A percentile compares a stretch with the other conserved stretches of the same genome.
phyloP scores from a whole-genome alignment of 306 rosid species.

The Nissolia schottii region DNA sequence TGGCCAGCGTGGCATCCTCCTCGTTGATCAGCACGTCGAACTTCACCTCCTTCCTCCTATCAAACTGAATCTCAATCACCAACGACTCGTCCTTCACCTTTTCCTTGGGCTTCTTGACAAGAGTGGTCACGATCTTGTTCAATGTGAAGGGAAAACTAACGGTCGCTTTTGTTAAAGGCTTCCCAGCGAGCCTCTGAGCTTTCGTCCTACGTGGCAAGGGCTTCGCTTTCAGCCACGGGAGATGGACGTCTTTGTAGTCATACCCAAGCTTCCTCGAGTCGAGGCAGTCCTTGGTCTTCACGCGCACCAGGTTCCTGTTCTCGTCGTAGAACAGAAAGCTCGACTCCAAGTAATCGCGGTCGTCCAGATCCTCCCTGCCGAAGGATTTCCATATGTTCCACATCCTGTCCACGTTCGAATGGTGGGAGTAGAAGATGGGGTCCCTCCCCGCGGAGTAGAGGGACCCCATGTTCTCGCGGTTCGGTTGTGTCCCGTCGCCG shows the following conservation, averaged over 20 bases:
- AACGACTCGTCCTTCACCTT: constrained; percentile 39
- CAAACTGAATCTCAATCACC: constrained; percentile 48
- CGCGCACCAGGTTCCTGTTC: constrained; percentile 47
- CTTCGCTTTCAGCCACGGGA: constrained; percentile 44
- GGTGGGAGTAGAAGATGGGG: constrained; percentile 64
- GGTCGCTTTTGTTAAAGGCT: background rate
- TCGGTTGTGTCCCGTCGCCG: constrained; percentile 44
- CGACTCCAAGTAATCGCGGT: constrained; percentile 48
- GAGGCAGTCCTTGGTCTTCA: constrained; percentile 44
- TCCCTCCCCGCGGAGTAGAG: constrained; percentile 70
- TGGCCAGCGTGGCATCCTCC: constrained; percentile 41
- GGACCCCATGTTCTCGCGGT: constrained; percentile 57
- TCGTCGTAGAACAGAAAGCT: constrained; percentile 62
- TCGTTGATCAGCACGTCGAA: constrained; percentile 68
- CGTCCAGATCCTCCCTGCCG: constrained; percentile 33
- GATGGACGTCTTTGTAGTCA: constrained; percentile 41
- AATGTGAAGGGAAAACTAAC: constrained; percentile 28
- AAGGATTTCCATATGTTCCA: constrained; percentile 69
- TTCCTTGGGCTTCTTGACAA: constrained; percentile 52
- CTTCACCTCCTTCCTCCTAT: constrained; percentile 30
- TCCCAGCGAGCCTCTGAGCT: background rate
- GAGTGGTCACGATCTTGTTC: constrained; percentile 20
- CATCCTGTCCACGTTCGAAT: constrained; percentile 61
- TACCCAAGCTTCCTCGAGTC: constrained; percentile 47
- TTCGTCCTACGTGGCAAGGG: constrained; percentile 27